Conservation (phyloP, 805 yeast genomes). For the Metschnikowia lachancei region DNA sequence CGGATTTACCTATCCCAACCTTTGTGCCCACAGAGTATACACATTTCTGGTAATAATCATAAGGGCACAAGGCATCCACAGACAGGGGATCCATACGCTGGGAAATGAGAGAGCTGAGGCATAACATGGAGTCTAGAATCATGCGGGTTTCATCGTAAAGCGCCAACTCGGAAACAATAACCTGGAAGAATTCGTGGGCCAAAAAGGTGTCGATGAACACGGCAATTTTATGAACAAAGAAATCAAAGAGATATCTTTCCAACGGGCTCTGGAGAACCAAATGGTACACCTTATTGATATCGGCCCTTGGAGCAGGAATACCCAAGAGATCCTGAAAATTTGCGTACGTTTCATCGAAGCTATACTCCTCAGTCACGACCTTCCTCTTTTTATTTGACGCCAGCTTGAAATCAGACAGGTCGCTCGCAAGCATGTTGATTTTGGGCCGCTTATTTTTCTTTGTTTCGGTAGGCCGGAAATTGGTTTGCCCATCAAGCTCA, state of each 20-base stretch:
- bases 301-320: slow-evolving; percentile 17
- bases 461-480: slow-evolving; percentile 38
- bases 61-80: slow-evolving; percentile 31
- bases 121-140: slow-evolving; percentile 37
- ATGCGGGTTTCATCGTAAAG: slow-evolving; percentile 38
- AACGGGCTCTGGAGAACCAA: slow-evolving; percentile 21
- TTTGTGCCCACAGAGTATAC: slow-evolving; percentile 33
- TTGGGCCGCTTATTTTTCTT: slow-evolving; percentile 38
- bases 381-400: slow-evolving; percentile 1
- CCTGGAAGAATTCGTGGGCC: slow-evolving; percentile 28
- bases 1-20: slow-evolving; percentile 26
- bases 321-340: slow-evolving; percentile 26
- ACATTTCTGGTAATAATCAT: slow-evolving; percentile 37
- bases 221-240: slow-evolving; percentile 31
- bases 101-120: slow-evolving; percentile 36
- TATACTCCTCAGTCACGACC: slow-evolving; percentile 22
- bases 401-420: slow-evolving; percentile 7
- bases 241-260: slow-evolving; percentile 33
- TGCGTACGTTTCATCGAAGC: slow-evolving; percentile 24
- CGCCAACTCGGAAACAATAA: slow-evolving; percentile 36
- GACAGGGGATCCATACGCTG: slow-evolving; percentile 30
- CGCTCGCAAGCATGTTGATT: slow-evolving; percentile 31
- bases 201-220: slow-evolving; percentile 34
- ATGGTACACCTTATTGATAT: slow-evolving; percentile 11
- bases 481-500: slow-evolving; percentile 4